Evolutionary conservation across 306 rosid species (phyloP).

Genomic region (Vigna trinervia): DNA sequence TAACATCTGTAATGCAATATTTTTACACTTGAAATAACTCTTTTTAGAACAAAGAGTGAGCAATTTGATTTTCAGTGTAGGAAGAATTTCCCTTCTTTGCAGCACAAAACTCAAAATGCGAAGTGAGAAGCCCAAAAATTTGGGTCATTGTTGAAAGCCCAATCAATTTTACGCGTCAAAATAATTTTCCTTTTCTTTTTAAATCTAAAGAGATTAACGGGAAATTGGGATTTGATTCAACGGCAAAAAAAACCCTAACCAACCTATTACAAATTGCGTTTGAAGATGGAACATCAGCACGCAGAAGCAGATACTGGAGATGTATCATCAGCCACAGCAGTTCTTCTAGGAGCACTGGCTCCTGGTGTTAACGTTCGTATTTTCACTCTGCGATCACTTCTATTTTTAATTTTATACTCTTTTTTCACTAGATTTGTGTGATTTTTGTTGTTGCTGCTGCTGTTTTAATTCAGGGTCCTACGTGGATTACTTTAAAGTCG

Average conservation of each 20-base stretch:
- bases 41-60: too few species aligned
- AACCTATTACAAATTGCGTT: background rate
- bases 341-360: conserved; percentile 87
- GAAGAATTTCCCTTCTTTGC: background rate
- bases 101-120: background rate
- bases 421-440: background rate
- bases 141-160: conserved; percentile 4
- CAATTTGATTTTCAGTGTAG: too few species aligned
- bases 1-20: too few species aligned
- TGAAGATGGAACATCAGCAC: conserved; percentile 49
- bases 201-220: background rate
- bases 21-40: too few species aligned
- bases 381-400: background rate
- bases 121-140: background rate
- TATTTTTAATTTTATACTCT: background rate
- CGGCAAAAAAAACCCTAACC: conserved; percentile 26
- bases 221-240: background rate
- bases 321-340: conserved; percentile 79
- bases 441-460: background rate
- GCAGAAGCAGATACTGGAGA: conserved; percentile 49
- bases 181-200: background rate
- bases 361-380: conserved; percentile 84
- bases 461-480: conserved; percentile 65
- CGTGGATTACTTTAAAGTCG: conserved; percentile 78
- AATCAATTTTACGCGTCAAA: background rate